A percentile compares a stretch with the other conserved stretches of the same genome.
These are phyloP conservation scores for Leucocoprinus leucothites DNA, from an alignment of 768 basidiomycete species.

Conservation along the genomic window DNA sequence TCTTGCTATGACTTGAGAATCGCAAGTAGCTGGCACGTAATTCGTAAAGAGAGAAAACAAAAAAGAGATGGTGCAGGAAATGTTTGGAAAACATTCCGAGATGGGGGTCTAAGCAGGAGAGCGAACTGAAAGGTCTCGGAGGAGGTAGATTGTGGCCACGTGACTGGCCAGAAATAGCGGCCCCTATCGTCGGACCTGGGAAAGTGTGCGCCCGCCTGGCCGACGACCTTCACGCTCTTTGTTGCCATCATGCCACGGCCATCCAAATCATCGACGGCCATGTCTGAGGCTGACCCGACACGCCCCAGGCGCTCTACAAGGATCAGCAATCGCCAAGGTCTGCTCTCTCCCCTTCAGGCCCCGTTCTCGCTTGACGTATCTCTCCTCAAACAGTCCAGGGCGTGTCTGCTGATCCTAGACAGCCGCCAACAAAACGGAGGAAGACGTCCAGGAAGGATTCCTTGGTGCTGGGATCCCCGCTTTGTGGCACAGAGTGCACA, in stretches of 20 bases:
- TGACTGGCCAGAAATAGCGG: background rate
- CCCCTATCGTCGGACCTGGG: conserved; percentile 13
- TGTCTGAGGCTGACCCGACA: background rate
- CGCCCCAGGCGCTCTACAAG: conserved; percentile 7
- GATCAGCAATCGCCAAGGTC: conserved; percentile 11
- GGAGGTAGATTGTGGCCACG: background rate
- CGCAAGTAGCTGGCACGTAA: too few relatives aligned
- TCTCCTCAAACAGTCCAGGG: conserved; percentile 1
- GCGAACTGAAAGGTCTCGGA: background rate
- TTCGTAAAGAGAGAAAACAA: too few relatives aligned
- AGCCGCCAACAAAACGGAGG: background rate
- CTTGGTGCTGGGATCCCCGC: background rate
- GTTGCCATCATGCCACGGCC: conserved; percentile 11
- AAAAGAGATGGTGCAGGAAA: too few relatives aligned
- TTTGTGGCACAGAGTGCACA: conserved; percentile 5
- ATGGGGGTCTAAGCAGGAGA: too few relatives aligned
- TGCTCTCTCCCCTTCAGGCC: background rate
- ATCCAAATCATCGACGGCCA: background rate
- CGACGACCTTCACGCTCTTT: background rate
- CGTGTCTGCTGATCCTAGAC: background rate
- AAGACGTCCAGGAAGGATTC: conserved; percentile 1
- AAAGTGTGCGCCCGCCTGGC: conserved; percentile 5
- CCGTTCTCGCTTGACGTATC: conserved; percentile 1
- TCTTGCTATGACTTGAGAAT: too few relatives aligned
- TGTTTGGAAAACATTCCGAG: too few relatives aligned